Percentiles rank a stretch among this genome's conserved stretches.
phyloP scores from a whole-genome alignment of 2,329 filamentous ascomycete genomes.

The Arthrinium phaeospermum region DNA sequence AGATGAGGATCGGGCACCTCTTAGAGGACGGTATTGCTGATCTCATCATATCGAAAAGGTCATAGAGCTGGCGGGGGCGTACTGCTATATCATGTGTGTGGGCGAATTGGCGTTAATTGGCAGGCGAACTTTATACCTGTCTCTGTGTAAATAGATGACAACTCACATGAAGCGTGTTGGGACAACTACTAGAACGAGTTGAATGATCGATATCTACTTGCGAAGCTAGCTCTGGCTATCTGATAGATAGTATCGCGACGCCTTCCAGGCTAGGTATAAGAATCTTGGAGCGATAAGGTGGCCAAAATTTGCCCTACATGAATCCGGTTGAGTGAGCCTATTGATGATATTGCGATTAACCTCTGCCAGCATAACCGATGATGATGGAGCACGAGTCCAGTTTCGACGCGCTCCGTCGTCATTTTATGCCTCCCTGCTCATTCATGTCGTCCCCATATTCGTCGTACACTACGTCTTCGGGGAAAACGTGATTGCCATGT shows the following conservation, averaged over 20 bases:
- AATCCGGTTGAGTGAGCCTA: not conserved
- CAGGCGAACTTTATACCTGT: conserved; percentile 21
- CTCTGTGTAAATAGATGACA: conserved; percentile 3
- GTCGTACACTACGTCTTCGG: conserved; percentile 17
- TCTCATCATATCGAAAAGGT: not conserved
- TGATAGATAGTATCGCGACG: not conserved
- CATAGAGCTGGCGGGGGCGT: not conserved
- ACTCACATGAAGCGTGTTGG: not conserved
- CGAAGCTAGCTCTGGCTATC: not conserved
- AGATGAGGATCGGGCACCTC: not conserved
- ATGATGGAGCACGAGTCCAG: not conserved
- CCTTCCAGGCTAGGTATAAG: not conserved
- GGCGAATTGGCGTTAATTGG: conserved; percentile 22
- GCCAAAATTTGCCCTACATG: not conserved
- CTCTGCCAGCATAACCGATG: not conserved
- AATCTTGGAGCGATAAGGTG: not conserved
- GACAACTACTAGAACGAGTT: not conserved
- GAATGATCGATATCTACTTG: not conserved
- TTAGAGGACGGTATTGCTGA: not conserved
- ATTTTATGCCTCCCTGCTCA: not conserved
- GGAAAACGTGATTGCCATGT: conserved; percentile 21
- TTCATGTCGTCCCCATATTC: conserved; percentile 18
- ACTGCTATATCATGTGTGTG: conserved; percentile 18
- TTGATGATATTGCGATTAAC: not conserved
- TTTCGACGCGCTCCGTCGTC: not conserved